Percentiles rank a stretch among this genome's conserved stretches.
phyloP scores from a whole-genome alignment of 2,329 filamentous ascomycete genomes.

The Diaporthe ampelina region DNA sequence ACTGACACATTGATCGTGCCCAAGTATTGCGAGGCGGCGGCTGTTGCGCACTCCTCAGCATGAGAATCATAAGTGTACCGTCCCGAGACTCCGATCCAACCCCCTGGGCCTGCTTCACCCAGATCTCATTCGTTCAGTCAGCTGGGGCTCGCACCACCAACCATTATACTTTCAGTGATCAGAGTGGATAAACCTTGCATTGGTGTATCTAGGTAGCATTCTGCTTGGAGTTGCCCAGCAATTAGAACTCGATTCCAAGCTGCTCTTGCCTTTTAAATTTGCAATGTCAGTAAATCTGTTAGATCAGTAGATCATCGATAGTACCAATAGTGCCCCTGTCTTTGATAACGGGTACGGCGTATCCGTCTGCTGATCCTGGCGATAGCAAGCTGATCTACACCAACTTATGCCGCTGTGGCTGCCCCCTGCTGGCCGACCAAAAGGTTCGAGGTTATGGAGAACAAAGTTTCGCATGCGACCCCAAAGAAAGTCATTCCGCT shows the following conservation, averaged over 20 bases:
- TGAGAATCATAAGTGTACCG: neutral
- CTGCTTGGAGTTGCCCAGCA: no score
- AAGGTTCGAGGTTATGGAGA: constrained; percentile 4
- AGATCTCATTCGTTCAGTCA: neutral
- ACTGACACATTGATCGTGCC: no score
- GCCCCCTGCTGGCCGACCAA: neutral
- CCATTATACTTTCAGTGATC: neutral
- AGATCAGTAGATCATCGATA: neutral
- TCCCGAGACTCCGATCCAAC: neutral
- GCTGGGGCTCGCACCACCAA: neutral
- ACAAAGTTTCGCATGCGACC: constrained; percentile 17
- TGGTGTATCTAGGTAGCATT: neutral
- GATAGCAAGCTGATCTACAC: neutral
- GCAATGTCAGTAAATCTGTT: neutral
- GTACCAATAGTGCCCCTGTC: neutral
- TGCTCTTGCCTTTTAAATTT: neutral
- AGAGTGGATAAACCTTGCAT: neutral
- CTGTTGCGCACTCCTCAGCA: no score
- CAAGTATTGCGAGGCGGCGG: neutral
- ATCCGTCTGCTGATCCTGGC: neutral
- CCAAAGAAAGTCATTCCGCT: neutral
- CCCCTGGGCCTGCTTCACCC: neutral
- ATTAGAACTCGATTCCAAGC: neutral
- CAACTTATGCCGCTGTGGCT: neutral
- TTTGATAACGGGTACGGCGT: neutral